These are phyloP conservation scores for Geotrichum fermentans DNA, from an alignment of 1,139 yeast genomes.

Conservation along the genomic window DNA sequence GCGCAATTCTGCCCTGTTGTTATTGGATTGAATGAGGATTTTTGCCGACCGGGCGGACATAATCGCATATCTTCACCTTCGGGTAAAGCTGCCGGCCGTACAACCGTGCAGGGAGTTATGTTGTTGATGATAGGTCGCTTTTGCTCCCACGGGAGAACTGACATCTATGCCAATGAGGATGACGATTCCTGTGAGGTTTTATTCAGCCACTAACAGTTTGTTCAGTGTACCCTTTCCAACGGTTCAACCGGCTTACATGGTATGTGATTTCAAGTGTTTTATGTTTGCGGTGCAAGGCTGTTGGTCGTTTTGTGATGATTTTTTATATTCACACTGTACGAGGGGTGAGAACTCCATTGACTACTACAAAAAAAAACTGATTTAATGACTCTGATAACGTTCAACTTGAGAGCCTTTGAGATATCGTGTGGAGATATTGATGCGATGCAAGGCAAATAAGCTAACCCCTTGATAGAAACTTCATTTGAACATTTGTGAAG, in stretches of 20 bases:
- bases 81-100: conserved; percentile 18
- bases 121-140: conserved; percentile 21
- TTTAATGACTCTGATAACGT: conserved; percentile 22
- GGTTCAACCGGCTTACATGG: background rate
- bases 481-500: no score
- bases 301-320: conserved; percentile 17
- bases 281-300: background rate
- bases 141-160: conserved; percentile 13
- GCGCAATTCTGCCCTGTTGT: background rate
- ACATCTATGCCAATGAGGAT: background rate
- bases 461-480: no score
- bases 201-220: background rate
- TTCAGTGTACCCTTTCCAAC: no score
- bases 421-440: no score
- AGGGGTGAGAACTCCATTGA: conserved; percentile 20
- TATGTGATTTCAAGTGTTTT: background rate
- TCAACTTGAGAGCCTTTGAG: no score
- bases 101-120: conserved; percentile 15
- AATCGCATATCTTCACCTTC: conserved; percentile 15
- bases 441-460: no score
- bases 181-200: no score
- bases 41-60: conserved; percentile 25
- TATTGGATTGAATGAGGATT: conserved; percentile 19
- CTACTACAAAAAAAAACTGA: conserved; percentile 21
- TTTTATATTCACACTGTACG: conserved; percentile 23